A percentile compares a stretch with the other conserved stretches of the same genome.
Conservation (phyloP, 2,329 filamentous ascomycete species). For the Thielaviopsis ethacetica region DNA sequence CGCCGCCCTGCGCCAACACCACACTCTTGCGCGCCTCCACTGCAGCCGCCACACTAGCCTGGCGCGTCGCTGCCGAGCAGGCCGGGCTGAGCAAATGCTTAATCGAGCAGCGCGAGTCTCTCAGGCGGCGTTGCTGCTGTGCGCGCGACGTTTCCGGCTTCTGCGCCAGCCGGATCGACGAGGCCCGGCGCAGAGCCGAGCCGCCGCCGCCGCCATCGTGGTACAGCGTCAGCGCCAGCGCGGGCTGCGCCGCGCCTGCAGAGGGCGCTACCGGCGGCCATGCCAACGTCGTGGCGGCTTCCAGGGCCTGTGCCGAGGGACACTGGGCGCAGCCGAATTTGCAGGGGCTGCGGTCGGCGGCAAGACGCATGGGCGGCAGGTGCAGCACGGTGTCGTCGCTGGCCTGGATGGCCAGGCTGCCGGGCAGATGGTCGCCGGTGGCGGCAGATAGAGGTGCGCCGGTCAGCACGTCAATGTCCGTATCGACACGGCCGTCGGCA, state of each 20-base stretch:
- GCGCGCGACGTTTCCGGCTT: neutral
- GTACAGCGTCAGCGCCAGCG: too few relatives aligned
- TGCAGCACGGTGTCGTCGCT: neutral
- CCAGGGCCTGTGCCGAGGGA: neutral
- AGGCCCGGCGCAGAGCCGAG: neutral
- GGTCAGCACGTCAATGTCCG: neutral
- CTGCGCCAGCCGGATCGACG: neutral
- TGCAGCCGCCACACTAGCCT: neutral
- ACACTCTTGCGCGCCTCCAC: neutral
- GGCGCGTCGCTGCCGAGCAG: neutral
- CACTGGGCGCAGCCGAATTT: neutral
- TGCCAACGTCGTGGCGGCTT: neutral
- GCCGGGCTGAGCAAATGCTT: neutral
- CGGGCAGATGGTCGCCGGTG: neutral
- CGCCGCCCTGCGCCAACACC: neutral
- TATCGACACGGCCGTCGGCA: neutral
- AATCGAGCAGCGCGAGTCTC: neutral
- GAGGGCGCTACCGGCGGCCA: neutral
- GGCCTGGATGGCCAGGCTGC: neutral
- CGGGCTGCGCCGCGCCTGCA: neutral
- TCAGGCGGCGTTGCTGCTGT: neutral
- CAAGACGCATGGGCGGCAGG: neutral
- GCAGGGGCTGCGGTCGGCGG: neutral
- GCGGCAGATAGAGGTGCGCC: neutral
- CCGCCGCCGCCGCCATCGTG: too few relatives aligned